These are phyloP conservation scores for Ramichloridium luteum DNA, from an alignment of 2,329 filamentous ascomycete species.

Conservation along the genomic window DNA sequence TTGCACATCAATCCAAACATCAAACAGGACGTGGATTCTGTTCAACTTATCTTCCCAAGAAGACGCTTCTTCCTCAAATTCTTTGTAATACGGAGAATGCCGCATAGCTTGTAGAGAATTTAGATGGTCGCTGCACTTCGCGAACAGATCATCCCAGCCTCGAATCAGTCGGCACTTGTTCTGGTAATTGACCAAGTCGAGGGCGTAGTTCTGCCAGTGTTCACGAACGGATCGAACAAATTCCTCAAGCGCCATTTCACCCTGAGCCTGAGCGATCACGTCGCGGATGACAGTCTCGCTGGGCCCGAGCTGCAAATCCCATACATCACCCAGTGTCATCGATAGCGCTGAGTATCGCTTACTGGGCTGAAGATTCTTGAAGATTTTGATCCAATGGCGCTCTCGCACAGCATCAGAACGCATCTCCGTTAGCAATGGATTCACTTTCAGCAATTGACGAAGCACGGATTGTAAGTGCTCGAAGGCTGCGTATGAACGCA, in stretches of 20 bases:
- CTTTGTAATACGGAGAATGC: slow-evolving; percentile 97
- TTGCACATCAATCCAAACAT: slow-evolving; percentile 99
- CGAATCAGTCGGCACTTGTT: slow-evolving; percentile 96
- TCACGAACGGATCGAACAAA: slow-evolving; percentile 94
- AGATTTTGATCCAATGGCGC: slow-evolving; percentile 94
- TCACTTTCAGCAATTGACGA: slow-evolving; percentile 80
- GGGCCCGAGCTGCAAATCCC: slow-evolving; percentile 84
- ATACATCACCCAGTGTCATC: slow-evolving; percentile 95
- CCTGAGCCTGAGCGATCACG: slow-evolving; percentile 89
- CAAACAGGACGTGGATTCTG: slow-evolving; percentile 90
- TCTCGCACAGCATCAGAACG: slow-evolving; percentile 95
- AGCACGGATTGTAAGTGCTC: slow-evolving; percentile 92
- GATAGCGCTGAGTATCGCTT: slow-evolving; percentile 89
- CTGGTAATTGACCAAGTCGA: slow-evolving; percentile 94
- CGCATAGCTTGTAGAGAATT: slow-evolving; percentile 98
- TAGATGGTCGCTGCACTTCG: slow-evolving; percentile 94
- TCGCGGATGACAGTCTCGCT: slow-evolving; percentile 82
- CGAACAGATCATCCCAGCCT: slow-evolving; percentile 95
- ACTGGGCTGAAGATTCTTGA: slow-evolving; percentile 84
- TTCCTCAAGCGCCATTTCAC: slow-evolving; percentile 96
- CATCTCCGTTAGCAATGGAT: slow-evolving; percentile 73
- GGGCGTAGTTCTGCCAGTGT: slow-evolving; percentile 87
- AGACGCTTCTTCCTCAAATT: slow-evolving; percentile 94
- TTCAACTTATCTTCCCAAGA: slow-evolving; percentile 98
- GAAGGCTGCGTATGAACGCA: slow-evolving; percentile 99